Conservation (phyloP, 2,329 filamentous ascomycete species). For the Graphilbum ipis-grandicollis region DNA sequence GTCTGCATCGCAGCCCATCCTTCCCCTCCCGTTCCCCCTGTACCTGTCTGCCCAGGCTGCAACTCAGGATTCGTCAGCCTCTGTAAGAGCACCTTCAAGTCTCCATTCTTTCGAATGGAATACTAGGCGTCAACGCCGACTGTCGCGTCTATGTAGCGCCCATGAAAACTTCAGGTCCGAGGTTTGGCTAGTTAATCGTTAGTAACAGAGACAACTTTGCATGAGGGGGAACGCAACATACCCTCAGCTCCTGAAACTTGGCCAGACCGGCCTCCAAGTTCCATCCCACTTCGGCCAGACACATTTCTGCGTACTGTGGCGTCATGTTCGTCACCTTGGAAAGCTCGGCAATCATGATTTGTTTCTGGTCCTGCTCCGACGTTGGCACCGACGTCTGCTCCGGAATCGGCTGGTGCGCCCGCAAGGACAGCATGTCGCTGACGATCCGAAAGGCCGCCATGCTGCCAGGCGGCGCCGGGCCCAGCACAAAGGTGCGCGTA, state of each 20-base stretch:
- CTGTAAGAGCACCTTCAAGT: no score
- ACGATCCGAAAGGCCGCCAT: slow-evolving; percentile 53
- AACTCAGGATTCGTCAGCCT: no score
- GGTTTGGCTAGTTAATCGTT: slow-evolving; percentile 4
- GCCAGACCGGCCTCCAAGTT: slow-evolving; percentile 57
- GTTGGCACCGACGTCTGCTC: slow-evolving; percentile 15
- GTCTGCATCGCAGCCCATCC: no score
- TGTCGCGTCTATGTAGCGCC: slow-evolving; percentile 2
- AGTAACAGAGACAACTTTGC: slow-evolving; percentile 8
- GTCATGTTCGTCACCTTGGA: slow-evolving; percentile 68
- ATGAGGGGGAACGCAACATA: slow-evolving; percentile 18
- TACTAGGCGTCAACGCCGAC: no score
- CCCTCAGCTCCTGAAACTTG: slow-evolving; percentile 62
- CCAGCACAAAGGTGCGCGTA: slow-evolving; percentile 63
- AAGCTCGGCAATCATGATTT: slow-evolving; percentile 58
- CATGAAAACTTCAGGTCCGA: slow-evolving; percentile 8
- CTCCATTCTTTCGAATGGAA: no score
- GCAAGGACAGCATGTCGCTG: slow-evolving; percentile 61
- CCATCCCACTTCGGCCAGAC: slow-evolving; percentile 65
- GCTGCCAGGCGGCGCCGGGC: slow-evolving; percentile 46
- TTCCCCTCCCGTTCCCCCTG: no score
- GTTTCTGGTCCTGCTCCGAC: slow-evolving; percentile 27
- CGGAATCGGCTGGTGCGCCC: slow-evolving; percentile 41
- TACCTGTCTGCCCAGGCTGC: no score
- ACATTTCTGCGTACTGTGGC: slow-evolving; percentile 60